Evolutionary conservation across 2,329 filamentous ascomycete species (phyloP).

Genomic region (Claviceps capensis): DNA sequence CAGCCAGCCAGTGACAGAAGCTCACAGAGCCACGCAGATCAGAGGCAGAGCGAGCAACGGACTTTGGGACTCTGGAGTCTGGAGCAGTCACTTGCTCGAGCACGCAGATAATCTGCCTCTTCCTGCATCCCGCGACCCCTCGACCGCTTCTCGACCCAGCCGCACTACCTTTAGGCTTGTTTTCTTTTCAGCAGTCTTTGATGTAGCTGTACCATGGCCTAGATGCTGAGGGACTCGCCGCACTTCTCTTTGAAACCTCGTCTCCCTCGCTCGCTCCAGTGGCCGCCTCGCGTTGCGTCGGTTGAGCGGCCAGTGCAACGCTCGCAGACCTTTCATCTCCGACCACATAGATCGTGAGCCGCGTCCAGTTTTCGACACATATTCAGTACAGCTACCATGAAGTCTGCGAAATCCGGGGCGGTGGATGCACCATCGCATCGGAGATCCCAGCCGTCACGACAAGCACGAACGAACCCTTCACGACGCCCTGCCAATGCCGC

Average conservation of each 20-base stretch:
- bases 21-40: background rate
- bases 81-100: background rate
- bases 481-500: constrained; percentile 36
- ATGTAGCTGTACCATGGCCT: constrained; percentile 5
- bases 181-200: constrained; percentile 2
- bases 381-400: constrained; percentile 27
- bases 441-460: constrained; percentile 49
- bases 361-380: background rate
- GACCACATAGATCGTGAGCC: background rate
- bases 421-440: constrained; percentile 34
- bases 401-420: constrained; percentile 36
- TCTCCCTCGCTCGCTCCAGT: background rate
- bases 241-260: background rate
- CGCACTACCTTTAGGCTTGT: constrained; percentile 1
- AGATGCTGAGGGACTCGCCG: constrained; percentile 1
- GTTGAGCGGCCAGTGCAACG: background rate
- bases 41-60: no score
- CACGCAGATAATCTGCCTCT: background rate
- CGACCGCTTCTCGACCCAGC: background rate
- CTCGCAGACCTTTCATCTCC: background rate
- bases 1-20: background rate
- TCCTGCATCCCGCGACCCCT: background rate
- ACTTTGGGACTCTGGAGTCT: no score
- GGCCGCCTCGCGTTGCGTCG: constrained; percentile 1
- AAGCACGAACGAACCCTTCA: constrained; percentile 50